Evolutionary conservation across 1,284 basidiomycete genomes (phyloP), one percentile per base, ranked within the genome.

Genomic region (Sporisorium graminicola): DNA sequence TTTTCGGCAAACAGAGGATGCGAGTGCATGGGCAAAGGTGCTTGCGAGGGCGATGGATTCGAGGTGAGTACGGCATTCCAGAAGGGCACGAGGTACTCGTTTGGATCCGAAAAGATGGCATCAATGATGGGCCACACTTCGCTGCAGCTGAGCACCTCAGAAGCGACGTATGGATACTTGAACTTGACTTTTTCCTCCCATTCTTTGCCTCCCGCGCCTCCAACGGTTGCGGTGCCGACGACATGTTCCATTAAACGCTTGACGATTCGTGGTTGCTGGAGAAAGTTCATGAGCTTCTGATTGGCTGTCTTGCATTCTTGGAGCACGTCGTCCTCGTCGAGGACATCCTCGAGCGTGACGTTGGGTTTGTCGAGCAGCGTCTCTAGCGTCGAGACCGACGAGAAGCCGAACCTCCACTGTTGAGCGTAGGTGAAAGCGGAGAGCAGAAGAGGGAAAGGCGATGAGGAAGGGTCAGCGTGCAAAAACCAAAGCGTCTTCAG

Each of bases 261-360:
- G 64, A 95, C 87, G 44, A 94, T 91, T 84, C 93, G 91, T 62
- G 91, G 89, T 74, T 92, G 89, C 78, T 91, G 91, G 75, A 95
- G 92, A 86, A 93, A 95, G 85, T 93, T 91, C 77, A 93, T 91
- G 52, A 95, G 90, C 77, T 93, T 89, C 40, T 92, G 92, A 85
- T 98, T 98, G 86, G 96, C 94, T 5, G 93, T 89, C 87, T 98
- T 98, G 90, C 94, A 95, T 86, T 98, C 95, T 86, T 94, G 93
- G 57, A 98, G 88, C 60, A 98, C 88, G 86, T 98, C 95, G 85
- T 94, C 93, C 87, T 98, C 94, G 87, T 97, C 94, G 64, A 98
- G 88, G 65, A 98, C 91, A 55, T 94, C 92, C 86, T 98, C 95
- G 54, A 98, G 89, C 43, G 80, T 77, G 90, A 85, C 80, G 50